phyloP scores from a whole-genome alignment of 2,329 filamentous ascomycete species.

The Pseudocercospora eumusae region DNA sequence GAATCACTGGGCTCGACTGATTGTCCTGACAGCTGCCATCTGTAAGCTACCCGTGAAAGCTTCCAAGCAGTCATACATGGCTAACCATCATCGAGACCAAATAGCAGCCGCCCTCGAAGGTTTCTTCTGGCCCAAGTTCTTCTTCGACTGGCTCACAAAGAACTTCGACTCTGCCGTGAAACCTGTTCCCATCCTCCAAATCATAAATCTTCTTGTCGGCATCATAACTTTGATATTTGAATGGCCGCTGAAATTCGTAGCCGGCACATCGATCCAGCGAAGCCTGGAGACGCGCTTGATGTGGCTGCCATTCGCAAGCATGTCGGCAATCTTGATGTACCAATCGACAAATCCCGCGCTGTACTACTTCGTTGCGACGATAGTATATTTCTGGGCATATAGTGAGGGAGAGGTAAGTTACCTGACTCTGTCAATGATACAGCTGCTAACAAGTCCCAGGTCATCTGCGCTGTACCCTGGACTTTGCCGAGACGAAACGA shows the following conservation, averaged over 20 bases:
- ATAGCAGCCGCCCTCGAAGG: slow-evolving; percentile 76
- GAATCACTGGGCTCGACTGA: slow-evolving; percentile 97
- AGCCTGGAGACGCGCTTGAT: slow-evolving; percentile 85
- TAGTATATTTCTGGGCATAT: slow-evolving; percentile 94
- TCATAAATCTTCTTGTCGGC: slow-evolving; percentile 82
- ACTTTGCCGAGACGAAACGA: slow-evolving; percentile 50
- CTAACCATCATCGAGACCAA: slow-evolving; percentile 66
- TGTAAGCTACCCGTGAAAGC: slow-evolving; percentile 55
- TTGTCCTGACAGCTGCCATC: slow-evolving; percentile 78
- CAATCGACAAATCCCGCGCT: slow-evolving; percentile 89
- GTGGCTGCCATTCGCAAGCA: slow-evolving; percentile 74
- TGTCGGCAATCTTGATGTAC: slow-evolving; percentile 78
- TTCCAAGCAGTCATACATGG: background rate
- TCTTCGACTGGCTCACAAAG: slow-evolving; percentile 95
- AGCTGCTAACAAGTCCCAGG: slow-evolving; percentile 35
- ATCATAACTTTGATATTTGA: slow-evolving; percentile 80
- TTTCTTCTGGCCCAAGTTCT: slow-evolving; percentile 99
- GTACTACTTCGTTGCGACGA: slow-evolving; percentile 85
- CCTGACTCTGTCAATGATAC: background rate
- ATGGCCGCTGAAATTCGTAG: slow-evolving; percentile 80
- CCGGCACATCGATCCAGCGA: slow-evolving; percentile 76
- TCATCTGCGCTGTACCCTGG: slow-evolving; percentile 54
- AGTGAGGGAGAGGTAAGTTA: slow-evolving; percentile 87
- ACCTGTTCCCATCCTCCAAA: slow-evolving; percentile 84
- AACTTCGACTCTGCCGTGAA: slow-evolving; percentile 84